Evolutionary conservation across 805 yeast genomes (phyloP).

Genomic region (Pichia paraexigua): DNA sequence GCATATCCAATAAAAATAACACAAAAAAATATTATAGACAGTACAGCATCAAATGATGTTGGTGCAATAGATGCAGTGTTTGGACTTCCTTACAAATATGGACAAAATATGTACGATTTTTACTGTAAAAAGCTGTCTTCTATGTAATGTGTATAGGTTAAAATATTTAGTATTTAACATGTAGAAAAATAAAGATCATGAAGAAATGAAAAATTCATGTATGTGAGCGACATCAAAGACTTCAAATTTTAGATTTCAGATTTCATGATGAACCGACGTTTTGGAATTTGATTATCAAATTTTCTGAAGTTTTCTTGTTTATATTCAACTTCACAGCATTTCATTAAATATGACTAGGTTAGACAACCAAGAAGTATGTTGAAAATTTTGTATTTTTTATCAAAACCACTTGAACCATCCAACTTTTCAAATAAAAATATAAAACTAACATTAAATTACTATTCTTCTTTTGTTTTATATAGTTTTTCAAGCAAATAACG

Average conservation of each 20-base stretch:
- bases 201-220: no score
- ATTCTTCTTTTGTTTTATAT: neutral
- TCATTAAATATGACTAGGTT: slow-evolving; percentile 2
- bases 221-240: no score
- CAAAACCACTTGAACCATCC: neutral
- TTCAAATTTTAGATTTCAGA: neutral
- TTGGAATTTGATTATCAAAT: neutral
- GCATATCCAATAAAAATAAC: slow-evolving; percentile 15
- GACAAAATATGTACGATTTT: slow-evolving; percentile 11
- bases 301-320: neutral
- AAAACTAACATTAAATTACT: slow-evolving; percentile 1
- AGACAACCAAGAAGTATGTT: slow-evolving; percentile 21
- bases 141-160: no score
- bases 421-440: neutral
- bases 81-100: slow-evolving; percentile 42
- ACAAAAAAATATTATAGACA: slow-evolving; percentile 16
- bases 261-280: neutral
- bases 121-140: neutral
- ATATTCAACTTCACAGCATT: neutral
- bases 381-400: no score
- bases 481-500: slow-evolving; percentile 23
- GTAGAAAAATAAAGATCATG: no score
- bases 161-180: no score
- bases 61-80: slow-evolving; percentile 47
- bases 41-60: slow-evolving; percentile 16